Evolutionary conservation across 2,329 filamentous ascomycete genomes (phyloP).

Genomic region (Capronia coronata): DNA sequence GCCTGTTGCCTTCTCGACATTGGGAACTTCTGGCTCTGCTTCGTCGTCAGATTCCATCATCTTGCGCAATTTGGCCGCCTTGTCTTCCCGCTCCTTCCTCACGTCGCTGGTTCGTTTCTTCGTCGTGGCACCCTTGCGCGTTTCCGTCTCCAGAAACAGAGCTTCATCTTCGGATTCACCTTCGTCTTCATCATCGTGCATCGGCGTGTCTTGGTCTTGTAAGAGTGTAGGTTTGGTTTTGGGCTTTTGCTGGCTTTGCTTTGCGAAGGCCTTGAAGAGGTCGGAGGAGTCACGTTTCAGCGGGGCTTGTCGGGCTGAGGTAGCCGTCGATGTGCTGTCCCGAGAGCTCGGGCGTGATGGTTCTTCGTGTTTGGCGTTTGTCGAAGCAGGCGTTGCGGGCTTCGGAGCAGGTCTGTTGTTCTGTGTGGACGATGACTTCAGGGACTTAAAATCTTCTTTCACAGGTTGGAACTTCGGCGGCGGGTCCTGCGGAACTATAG

Average conservation of each 20-base stretch:
- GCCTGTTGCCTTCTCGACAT: conserved; percentile 26
- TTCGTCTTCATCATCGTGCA: conserved; percentile 44
- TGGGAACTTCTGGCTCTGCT: conserved; percentile 31
- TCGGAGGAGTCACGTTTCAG: conserved; percentile 31
- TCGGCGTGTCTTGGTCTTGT: conserved; percentile 16
- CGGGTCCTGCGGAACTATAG: conserved; percentile 19
- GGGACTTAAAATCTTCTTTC: conserved; percentile 26
- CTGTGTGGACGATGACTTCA: not conserved
- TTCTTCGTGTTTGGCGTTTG: conserved; percentile 14
- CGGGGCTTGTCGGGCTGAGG: conserved; percentile 36
- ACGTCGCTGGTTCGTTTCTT: conserved; percentile 30
- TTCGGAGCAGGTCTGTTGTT: conserved; percentile 6
- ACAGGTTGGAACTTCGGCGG: conserved; percentile 29
- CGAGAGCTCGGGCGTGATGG: conserved; percentile 29
- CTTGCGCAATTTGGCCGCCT: conserved; percentile 58
- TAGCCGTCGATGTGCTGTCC: conserved; percentile 33
- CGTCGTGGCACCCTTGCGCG: conserved; percentile 34
- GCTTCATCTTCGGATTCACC: conserved; percentile 49
- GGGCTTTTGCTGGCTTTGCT: conserved; percentile 19
- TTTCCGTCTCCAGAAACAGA: conserved; percentile 40
- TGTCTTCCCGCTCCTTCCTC: conserved; percentile 39
- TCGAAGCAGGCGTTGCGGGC: not conserved
- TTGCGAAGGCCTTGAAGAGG: conserved; percentile 29
- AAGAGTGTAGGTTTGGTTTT: conserved; percentile 18
- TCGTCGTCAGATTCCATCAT: conserved; percentile 70